Conservation (phyloP, 768 basidiomycete genomes). For the Macrolepiota fuliginosa region DNA sequence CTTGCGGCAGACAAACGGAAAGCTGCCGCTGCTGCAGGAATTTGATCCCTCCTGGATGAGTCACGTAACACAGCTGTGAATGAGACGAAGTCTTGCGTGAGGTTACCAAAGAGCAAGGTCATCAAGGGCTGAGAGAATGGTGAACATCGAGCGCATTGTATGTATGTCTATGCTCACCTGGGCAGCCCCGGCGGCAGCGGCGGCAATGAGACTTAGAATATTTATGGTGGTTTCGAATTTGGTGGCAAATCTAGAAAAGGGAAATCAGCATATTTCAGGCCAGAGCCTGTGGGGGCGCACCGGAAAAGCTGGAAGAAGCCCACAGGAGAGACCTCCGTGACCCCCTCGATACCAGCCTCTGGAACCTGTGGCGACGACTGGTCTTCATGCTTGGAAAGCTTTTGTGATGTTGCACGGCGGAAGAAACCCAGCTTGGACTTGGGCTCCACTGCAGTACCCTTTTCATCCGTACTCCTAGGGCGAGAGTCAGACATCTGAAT, state of each 20-base stretch:
- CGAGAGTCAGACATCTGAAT: constrained; percentile 11
- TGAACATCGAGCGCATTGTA: constrained; percentile 1
- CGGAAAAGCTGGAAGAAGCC: constrained; percentile 46
- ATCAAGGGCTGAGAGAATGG: constrained; percentile 55
- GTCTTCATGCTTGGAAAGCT: constrained; percentile 19
- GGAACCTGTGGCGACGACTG: neutral
- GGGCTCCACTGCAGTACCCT: constrained; percentile 32
- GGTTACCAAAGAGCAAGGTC: constrained; percentile 82
- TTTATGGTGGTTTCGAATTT: constrained; percentile 64
- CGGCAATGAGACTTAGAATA: constrained; percentile 67
- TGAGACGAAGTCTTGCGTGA: constrained; percentile 69
- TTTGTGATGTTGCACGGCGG: constrained; percentile 30
- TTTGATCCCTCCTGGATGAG: constrained; percentile 24
- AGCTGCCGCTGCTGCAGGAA: constrained; percentile 34
- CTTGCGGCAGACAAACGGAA: constrained; percentile 53
- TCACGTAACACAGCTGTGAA: constrained; percentile 40
- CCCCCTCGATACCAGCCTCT: constrained; percentile 23
- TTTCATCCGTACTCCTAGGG: constrained; percentile 43
- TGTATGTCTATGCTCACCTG: constrained; percentile 46
- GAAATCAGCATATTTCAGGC: neutral
- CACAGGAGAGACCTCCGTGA: constrained; percentile 32
- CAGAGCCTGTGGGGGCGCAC: constrained; percentile 24
- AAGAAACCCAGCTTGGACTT: constrained; percentile 38
- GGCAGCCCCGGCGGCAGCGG: constrained; percentile 77
- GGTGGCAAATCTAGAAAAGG: constrained; percentile 64